A percentile compares a stretch with the other conserved stretches of the same genome.
These are phyloP conservation scores for Globisporangium mamillatum DNA, from an alignment of 352 stramenopile genomes.

Conservation along the genomic window DNA sequence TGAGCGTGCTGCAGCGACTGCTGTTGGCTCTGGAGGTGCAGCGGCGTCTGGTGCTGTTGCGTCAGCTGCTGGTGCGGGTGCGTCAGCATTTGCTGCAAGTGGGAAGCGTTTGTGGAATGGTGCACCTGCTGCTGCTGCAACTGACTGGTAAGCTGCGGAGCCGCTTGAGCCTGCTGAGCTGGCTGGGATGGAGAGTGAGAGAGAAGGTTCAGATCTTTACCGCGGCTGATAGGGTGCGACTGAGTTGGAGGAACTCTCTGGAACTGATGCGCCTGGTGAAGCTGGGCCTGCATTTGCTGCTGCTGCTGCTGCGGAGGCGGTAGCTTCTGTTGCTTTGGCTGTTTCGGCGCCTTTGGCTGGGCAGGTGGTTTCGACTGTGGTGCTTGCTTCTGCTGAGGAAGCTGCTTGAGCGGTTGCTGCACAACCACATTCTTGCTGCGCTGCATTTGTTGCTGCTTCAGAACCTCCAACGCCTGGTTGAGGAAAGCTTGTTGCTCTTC, in stretches of 20 bases:
- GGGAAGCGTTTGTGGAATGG: slow-evolving; percentile 19
- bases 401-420: slow-evolving; percentile 5
- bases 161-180: slow-evolving; percentile 1
- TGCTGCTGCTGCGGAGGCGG: slow-evolving; percentile 32
- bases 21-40: slow-evolving; percentile 36
- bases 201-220: slow-evolving; percentile 18
- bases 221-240: background rate
- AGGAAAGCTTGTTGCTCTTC: slow-evolving; percentile 38
- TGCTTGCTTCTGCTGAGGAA: slow-evolving; percentile 13
- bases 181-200: slow-evolving; percentile 13
- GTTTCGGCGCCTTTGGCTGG: slow-evolving; percentile 14
- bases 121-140: slow-evolving; percentile 22
- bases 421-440: slow-evolving; percentile 12
- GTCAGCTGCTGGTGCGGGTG: slow-evolving; percentile 17
- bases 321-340: slow-evolving; percentile 20
- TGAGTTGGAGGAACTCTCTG: slow-evolving; percentile 16
- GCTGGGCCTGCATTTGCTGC: slow-evolving; percentile 25
- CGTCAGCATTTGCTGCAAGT: slow-evolving; percentile 41
- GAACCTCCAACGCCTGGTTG: slow-evolving; percentile 41
- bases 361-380: slow-evolving; percentile 9
- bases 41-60: slow-evolving; percentile 25
- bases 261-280: slow-evolving; percentile 33
- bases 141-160: slow-evolving; percentile 17
- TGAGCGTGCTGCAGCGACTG: slow-evolving; percentile 21
- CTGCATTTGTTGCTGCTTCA: slow-evolving; percentile 29